These are phyloP conservation scores for Stylosanthes scabra DNA, from an alignment of 331 rosid species.

Conservation along the genomic window DNA sequence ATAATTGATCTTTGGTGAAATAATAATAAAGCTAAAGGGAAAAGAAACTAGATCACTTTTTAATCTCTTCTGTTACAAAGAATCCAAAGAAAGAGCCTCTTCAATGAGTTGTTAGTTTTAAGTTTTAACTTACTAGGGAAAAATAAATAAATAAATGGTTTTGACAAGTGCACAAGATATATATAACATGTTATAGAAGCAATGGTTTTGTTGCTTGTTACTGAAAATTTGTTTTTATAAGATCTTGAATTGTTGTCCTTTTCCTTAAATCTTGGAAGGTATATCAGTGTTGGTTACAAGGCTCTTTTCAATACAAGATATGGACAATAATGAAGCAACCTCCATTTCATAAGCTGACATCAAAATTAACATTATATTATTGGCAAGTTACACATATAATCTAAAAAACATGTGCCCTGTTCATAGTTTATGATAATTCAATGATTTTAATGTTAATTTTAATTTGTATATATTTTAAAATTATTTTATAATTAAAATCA, in stretches of 20 bases:
- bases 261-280: conserved; percentile 16
- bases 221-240: conserved; percentile 23
- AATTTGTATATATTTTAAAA: no score
- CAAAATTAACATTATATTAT: no score
- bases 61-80: neutral
- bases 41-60: neutral
- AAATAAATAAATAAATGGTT: neutral
- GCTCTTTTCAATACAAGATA: conserved; percentile 36
- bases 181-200: conserved; percentile 13
- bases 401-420: no score
- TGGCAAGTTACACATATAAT: no score
- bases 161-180: neutral
- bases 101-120: neutral
- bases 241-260: conserved; percentile 23
- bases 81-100: conserved; percentile 6
- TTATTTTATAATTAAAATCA: no score
- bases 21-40: neutral
- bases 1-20: neutral
- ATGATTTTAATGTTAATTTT: no score
- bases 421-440: no score
- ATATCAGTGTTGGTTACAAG: conserved; percentile 23
- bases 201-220: conserved; percentile 18
- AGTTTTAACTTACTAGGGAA: neutral
- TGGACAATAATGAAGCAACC: conserved; percentile 9
- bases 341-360: no score